These are phyloP conservation scores for Lactarius hatsudake DNA, from an alignment of 768 basidiomycete species.

Conservation along the genomic window DNA sequence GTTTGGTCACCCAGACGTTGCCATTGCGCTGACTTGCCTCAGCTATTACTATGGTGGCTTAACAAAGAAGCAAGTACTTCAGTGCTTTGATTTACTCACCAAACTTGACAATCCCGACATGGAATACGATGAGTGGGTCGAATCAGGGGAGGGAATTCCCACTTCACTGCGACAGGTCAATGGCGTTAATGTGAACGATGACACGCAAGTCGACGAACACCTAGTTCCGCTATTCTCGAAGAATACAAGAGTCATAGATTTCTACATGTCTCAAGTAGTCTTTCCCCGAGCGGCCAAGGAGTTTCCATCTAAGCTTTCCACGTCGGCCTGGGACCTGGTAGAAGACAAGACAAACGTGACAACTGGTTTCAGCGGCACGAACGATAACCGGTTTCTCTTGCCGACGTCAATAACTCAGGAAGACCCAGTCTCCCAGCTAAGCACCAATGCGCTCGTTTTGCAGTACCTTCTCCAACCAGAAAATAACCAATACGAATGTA, in stretches of 20 bases:
- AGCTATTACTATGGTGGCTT: conserved; percentile 51
- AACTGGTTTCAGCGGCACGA: conserved; percentile 57
- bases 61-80: conserved; percentile 37
- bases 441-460: conserved; percentile 50
- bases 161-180: conserved; percentile 32
- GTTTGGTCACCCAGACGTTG: conserved; percentile 53
- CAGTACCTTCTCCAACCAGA: conserved; percentile 39
- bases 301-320: conserved; percentile 45
- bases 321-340: conserved; percentile 54
- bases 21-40: conserved; percentile 45
- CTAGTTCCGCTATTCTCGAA: conserved; percentile 37
- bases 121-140: conserved; percentile 45
- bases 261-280: conserved; percentile 45
- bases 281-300: conserved; percentile 52
- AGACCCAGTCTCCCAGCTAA: conserved; percentile 39
- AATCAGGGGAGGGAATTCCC: conserved; percentile 31
- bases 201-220: conserved; percentile 30
- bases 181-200: conserved; percentile 45
- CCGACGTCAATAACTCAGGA: conserved; percentile 38
- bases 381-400: conserved; percentile 42
- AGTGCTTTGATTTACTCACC: conserved; percentile 39
- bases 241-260: conserved; percentile 43
- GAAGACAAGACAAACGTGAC: conserved; percentile 38
- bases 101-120: conserved; percentile 41
- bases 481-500: conserved; percentile 39